Conservation (phyloP, 306 rosid genomes). For the Casuarina glauca region DNA sequence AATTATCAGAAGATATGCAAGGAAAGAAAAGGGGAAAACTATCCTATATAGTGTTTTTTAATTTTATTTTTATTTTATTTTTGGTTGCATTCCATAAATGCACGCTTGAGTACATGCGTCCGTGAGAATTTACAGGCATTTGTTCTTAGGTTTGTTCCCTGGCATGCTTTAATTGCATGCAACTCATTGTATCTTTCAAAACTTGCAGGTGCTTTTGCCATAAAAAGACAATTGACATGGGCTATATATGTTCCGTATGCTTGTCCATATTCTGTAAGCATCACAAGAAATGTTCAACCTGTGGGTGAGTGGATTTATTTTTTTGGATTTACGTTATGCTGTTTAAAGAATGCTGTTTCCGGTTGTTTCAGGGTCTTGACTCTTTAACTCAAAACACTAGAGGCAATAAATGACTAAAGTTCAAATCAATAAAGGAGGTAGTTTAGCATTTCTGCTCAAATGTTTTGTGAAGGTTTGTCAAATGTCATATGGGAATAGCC, state of each 20-base stretch:
- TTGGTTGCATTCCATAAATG: background rate
- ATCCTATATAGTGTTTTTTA: background rate
- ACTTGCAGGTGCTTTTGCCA: constrained; percentile 97
- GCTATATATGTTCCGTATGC: constrained; percentile 93
- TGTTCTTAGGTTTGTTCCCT: too few relatives aligned
- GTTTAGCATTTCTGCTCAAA: background rate
- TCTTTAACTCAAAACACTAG: background rate
- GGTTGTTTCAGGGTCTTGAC: constrained; percentile 4
- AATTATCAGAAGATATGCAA: background rate
- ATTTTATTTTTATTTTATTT: background rate
- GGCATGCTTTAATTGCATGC: background rate
- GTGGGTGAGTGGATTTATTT: constrained; percentile 70
- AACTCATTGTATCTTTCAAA: constrained; percentile 25
- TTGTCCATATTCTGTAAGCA: constrained; percentile 95
- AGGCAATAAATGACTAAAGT: constrained; percentile 9
- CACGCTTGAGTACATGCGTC: background rate
- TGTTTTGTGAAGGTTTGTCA: background rate
- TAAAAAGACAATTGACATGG: constrained; percentile 94
- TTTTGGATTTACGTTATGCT: constrained; percentile 11
- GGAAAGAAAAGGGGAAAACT: background rate
- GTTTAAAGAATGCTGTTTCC: constrained; percentile 14
- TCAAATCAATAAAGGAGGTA: background rate
- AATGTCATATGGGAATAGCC: background rate
- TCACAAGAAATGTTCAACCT: constrained; percentile 95
- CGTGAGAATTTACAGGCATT: background rate